phyloP scores from a whole-genome alignment of 2,329 filamentous ascomycete genomes.

The Botrytis porri region DNA sequence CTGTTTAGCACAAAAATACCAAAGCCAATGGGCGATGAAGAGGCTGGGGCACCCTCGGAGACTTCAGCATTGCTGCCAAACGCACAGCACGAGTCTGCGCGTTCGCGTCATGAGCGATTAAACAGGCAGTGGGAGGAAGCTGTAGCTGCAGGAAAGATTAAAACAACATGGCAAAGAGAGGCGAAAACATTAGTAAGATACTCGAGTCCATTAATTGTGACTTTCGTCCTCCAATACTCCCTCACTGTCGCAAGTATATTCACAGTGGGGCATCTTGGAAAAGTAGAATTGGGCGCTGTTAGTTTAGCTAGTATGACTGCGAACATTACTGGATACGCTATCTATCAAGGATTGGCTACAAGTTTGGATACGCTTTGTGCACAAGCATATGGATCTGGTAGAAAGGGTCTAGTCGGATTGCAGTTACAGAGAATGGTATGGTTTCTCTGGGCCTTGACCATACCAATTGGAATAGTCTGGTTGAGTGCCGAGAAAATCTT shows the following conservation, averaged over 20 bases:
- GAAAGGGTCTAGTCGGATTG: constrained; percentile 81
- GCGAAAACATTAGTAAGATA: constrained; percentile 74
- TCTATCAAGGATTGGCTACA: constrained; percentile 82
- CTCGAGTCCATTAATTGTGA: constrained; percentile 66
- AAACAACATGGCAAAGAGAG: constrained; percentile 89
- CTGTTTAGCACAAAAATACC: constrained; percentile 57
- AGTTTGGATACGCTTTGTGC: constrained; percentile 89
- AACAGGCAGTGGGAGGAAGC: constrained; percentile 82
- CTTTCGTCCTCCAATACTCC: constrained; percentile 78
- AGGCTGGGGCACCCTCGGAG: constrained; percentile 41
- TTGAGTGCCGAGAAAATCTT: constrained; percentile 64
- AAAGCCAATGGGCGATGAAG: constrained; percentile 42
- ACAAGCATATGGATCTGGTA: constrained; percentile 89
- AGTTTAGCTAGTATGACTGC: constrained; percentile 74
- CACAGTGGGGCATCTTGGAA: constrained; percentile 72
- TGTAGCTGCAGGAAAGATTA: constrained; percentile 74
- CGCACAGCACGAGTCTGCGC: constrained; percentile 42
- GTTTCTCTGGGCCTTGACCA: constrained; percentile 68
- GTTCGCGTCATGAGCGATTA: constrained; percentile 55
- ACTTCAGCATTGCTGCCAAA: constrained; percentile 43
- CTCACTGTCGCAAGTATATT: constrained; percentile 81
- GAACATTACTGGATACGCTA: constrained; percentile 73
- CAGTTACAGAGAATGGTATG: constrained; percentile 79
- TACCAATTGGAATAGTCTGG: constrained; percentile 73
- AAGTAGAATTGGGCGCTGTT: constrained; percentile 64